A percentile compares a stretch with the other conserved stretches of the same genome.
Conservation (phyloP, 2,329 filamentous ascomycete species). For the Alternaria postmessia region DNA sequence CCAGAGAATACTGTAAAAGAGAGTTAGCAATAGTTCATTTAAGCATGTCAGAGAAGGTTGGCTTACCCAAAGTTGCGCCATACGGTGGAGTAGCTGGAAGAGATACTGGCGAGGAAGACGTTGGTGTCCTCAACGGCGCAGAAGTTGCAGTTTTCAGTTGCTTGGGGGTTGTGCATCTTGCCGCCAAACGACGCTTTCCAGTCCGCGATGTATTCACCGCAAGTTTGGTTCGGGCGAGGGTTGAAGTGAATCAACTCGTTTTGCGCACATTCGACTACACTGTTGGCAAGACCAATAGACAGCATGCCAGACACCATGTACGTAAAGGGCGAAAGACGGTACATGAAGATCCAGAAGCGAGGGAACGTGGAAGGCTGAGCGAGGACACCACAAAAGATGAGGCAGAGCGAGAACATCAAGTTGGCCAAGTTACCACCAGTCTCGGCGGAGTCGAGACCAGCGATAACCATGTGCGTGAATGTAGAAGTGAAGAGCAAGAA, state of each 20-base stretch:
- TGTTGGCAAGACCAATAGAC: slow-evolving; percentile 73
- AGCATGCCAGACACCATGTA: slow-evolving; percentile 80
- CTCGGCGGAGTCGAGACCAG: slow-evolving; percentile 77
- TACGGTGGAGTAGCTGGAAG: slow-evolving; percentile 53
- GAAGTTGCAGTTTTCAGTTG: slow-evolving; percentile 52
- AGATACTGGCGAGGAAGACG: slow-evolving; percentile 52
- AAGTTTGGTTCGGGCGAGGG: slow-evolving; percentile 61
- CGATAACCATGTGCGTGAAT: slow-evolving; percentile 80
- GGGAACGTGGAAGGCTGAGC: slow-evolving; percentile 69
- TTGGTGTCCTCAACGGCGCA: slow-evolving; percentile 55
- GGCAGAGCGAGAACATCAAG: slow-evolving; percentile 73
- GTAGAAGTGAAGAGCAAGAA: slow-evolving; percentile 85
- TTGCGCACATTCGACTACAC: slow-evolving; percentile 68
- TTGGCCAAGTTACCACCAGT: slow-evolving; percentile 79
- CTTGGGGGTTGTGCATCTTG: slow-evolving; percentile 46
- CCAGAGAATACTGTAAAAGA: slow-evolving; percentile 54
- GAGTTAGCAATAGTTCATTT: background rate
- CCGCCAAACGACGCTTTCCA: slow-evolving; percentile 47
- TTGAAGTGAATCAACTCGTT: slow-evolving; percentile 76
- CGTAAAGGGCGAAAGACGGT: slow-evolving; percentile 81
- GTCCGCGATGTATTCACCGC: slow-evolving; percentile 49
- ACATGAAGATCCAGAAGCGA: slow-evolving; percentile 85
- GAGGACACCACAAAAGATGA: slow-evolving; percentile 80
- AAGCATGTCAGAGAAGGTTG: background rate
- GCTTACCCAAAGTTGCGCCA: slow-evolving; percentile 62